Evolutionary conservation across 371 early-diverging fungal species (phyloP).

Genomic region (Quaeritorhiza haematococci): DNA sequence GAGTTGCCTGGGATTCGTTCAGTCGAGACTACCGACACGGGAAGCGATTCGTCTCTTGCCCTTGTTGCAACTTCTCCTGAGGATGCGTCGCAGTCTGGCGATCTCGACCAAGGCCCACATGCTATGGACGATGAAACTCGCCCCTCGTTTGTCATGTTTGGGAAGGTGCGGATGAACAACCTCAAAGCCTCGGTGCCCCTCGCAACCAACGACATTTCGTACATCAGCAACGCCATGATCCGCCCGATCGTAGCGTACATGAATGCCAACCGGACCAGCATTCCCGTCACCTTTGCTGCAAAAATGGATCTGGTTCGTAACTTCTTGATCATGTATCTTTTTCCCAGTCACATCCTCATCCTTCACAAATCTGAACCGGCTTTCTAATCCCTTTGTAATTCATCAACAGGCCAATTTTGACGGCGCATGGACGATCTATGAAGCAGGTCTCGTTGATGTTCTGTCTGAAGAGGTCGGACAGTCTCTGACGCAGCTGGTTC

Average conservation of each 20-base stretch:
- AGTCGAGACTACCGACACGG: no score
- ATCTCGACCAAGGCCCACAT: no score
- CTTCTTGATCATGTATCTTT: constrained; percentile 2
- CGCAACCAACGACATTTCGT: constrained; percentile 54
- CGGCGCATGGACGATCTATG: constrained; percentile 88
- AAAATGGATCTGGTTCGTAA: constrained; percentile 61
- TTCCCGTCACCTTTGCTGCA: constrained; percentile 75
- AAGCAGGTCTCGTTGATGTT: constrained; percentile 72
- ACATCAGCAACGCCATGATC: constrained; percentile 74
- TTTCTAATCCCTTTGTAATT: background rate
- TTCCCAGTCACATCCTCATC: constrained; percentile 1
- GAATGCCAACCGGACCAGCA: constrained; percentile 81
- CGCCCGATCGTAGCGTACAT: constrained; percentile 93
- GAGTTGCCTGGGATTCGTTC: no score
- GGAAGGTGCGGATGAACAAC: constrained; percentile 79
- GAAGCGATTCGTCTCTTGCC: no score
- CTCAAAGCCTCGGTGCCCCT: constrained; percentile 86
- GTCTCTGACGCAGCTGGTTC: constrained; percentile 69
- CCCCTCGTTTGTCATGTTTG: constrained; percentile 31
- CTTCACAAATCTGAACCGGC: background rate
- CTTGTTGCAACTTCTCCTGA: no score
- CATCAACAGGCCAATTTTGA: constrained; percentile 68
- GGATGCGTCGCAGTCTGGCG: no score
- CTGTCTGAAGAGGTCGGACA: constrained; percentile 78
- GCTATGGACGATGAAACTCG: background rate